Conservation (phyloP, 352 stramenopile species). For the Pythium biforme region DNA sequence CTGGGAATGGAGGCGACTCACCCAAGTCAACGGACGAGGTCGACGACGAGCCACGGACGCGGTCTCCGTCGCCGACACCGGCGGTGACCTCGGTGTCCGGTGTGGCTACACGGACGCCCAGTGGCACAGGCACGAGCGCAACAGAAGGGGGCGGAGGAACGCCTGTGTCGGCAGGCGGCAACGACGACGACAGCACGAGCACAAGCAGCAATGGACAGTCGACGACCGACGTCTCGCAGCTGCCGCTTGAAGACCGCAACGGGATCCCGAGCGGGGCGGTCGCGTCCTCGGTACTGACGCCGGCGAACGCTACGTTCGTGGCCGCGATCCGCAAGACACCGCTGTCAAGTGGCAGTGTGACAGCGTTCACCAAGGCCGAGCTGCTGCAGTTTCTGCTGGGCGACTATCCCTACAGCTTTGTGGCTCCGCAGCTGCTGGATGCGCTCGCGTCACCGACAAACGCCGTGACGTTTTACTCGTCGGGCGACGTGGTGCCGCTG, state of each 20-base stretch:
- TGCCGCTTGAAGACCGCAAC: constrained; percentile 22
- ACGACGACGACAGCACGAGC: not conserved
- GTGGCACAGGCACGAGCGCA: too few relatives aligned
- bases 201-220: too few relatives aligned
- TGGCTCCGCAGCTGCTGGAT: constrained; percentile 1
- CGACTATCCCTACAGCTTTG: constrained; percentile 13
- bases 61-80: not conserved
- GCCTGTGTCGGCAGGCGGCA: too few relatives aligned
- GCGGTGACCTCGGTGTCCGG: not conserved
- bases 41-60: not conserved
- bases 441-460: constrained; percentile 15
- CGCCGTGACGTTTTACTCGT: constrained; percentile 18
- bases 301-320: not conserved
- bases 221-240: constrained; percentile 10
- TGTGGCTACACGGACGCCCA: too few relatives aligned
- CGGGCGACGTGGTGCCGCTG: constrained; percentile 9
- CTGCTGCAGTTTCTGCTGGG: constrained; percentile 24
- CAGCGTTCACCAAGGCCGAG: constrained; percentile 4
- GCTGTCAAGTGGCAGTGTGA: not conserved
- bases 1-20: too few relatives aligned
- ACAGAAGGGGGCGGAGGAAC: too few relatives aligned
- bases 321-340: constrained; percentile 14
- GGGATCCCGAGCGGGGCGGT: not conserved
- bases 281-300: not conserved
- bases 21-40: too few relatives aligned